Percentiles rank a stretch among this genome's conserved stretches.
These are phyloP conservation scores for Marasmius oreades DNA, from an alignment of 1,284 basidiomycete genomes.

Conservation along the genomic window DNA sequence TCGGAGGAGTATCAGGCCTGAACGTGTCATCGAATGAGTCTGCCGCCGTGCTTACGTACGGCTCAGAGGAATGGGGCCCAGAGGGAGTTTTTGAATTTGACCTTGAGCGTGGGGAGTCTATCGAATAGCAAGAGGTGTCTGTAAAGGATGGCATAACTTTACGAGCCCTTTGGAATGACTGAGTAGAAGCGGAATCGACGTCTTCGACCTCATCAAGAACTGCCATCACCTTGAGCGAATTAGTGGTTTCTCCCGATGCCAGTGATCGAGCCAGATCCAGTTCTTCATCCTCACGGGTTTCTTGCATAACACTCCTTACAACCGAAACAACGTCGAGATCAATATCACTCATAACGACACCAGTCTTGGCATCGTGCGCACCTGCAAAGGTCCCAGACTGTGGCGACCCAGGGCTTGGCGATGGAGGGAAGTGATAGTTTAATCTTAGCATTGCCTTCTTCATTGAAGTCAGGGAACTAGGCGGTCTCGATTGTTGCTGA, in stretches of 20 bases:
- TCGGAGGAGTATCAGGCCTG: neutral
- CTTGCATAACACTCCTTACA: constrained; percentile 1
- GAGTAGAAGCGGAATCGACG: neutral
- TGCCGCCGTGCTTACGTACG: neutral
- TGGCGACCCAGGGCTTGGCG: neutral
- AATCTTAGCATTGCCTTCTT: neutral
- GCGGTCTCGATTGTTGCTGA: neutral
- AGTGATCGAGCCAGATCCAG: constrained; percentile 5
- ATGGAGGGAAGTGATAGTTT: neutral
- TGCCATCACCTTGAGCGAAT: constrained; percentile 11
- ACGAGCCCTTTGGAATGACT: no score
- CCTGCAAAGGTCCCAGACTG: neutral
- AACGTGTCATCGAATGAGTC: neutral
- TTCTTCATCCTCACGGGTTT: constrained; percentile 2
- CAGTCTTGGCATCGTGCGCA: no score
- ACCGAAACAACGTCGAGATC: neutral
- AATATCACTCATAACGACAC: neutral
- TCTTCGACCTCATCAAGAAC: constrained; percentile 12
- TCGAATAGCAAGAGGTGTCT: neutral
- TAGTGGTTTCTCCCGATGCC: constrained; percentile 6
- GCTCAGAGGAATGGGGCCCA: neutral
- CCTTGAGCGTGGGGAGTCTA: neutral
- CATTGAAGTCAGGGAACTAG: neutral
- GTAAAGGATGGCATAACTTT: no score
- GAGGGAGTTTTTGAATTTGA: neutral